These are phyloP conservation scores for Orbilia blumenaviensis DNA, from an alignment of 2,329 filamentous ascomycete genomes.

Conservation along the genomic window DNA sequence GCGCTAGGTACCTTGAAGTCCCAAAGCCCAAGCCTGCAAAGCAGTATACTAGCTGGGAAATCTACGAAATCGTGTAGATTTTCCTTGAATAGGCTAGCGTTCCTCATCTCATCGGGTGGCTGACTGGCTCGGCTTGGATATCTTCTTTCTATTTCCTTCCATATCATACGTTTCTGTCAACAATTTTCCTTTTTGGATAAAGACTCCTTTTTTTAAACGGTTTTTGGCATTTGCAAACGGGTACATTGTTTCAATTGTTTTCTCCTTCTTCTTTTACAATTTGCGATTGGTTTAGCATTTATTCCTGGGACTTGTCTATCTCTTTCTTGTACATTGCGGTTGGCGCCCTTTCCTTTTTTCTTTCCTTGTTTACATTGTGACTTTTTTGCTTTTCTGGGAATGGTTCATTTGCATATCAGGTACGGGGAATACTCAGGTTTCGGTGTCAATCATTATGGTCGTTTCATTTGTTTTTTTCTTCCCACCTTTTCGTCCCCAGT, in stretches of 20 bases:
- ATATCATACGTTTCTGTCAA: conserved; percentile 19
- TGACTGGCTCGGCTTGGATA: conserved; percentile 29
- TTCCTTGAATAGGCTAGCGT: conserved; percentile 8
- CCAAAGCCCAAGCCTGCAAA: conserved; percentile 39
- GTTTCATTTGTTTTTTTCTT: neutral
- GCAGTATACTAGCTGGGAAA: conserved; percentile 51
- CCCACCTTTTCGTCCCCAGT: neutral
- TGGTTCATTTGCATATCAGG: conserved; percentile 26
- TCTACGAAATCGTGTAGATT: conserved; percentile 50
- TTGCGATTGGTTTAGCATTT: neutral
- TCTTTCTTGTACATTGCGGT: conserved; percentile 46
- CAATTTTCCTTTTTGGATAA: conserved; percentile 13
- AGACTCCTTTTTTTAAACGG: conserved; percentile 3
- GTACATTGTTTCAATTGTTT: conserved; percentile 11
- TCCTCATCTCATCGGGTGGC: conserved; percentile 19
- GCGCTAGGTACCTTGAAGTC: conserved; percentile 36
- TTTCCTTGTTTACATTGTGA: neutral
- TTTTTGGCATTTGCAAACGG: conserved; percentile 39
- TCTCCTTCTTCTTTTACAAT: too few relatives aligned
- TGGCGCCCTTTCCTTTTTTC: conserved; percentile 27
- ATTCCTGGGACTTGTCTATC: conserved; percentile 14
- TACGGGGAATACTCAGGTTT: conserved; percentile 11
- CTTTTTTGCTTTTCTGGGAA: neutral
- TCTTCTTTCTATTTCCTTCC: neutral
- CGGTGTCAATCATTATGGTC: neutral